Percentiles rank a stretch among this genome's conserved stretches.
phyloP scores from a whole-genome alignment of 1,139 yeast genomes.

The Suhomyces kunorum region DNA sequence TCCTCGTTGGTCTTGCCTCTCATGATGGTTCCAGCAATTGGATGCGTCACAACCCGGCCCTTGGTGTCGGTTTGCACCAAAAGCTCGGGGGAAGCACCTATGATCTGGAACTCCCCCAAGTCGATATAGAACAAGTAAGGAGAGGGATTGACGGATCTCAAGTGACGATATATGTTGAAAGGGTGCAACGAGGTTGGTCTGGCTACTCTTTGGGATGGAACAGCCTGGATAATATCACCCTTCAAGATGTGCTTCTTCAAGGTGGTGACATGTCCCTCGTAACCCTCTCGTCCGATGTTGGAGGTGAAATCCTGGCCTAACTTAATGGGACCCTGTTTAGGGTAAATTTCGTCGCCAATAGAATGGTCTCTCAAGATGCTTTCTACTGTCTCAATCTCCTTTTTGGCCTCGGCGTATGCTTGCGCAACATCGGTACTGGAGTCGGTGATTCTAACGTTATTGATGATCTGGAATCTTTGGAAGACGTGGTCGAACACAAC shows the following conservation, averaged over 20 bases:
- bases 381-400: conserved; percentile 60
- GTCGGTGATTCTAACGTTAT: conserved; percentile 62
- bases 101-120: conserved; percentile 85
- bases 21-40: conserved; percentile 93
- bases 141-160: conserved; percentile 94
- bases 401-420: conserved; percentile 57
- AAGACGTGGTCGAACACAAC: conserved; percentile 93
- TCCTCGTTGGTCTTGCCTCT: conserved; percentile 91
- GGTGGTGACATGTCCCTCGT: conserved; percentile 73
- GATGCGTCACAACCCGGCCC: conserved; percentile 85
- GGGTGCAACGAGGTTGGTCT: conserved; percentile 95
- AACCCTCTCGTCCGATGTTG: conserved; percentile 91
- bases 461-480: conserved; percentile 87
- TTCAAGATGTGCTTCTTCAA: conserved; percentile 79
- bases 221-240: conserved; percentile 97
- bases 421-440: conserved; percentile 39
- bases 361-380: conserved; percentile 44
- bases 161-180: conserved; percentile 90
- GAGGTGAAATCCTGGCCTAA: conserved; percentile 70
- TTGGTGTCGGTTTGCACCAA: conserved; percentile 76
- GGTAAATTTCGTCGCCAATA: conserved; percentile 34
- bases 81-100: conserved; percentile 96
- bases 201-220: conserved; percentile 94
- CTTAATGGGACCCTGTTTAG: conserved; percentile 70
- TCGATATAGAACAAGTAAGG: conserved; percentile 95